Conservation (phyloP, 352 stramenopile genomes). For the Pythium diclinum region DNA sequence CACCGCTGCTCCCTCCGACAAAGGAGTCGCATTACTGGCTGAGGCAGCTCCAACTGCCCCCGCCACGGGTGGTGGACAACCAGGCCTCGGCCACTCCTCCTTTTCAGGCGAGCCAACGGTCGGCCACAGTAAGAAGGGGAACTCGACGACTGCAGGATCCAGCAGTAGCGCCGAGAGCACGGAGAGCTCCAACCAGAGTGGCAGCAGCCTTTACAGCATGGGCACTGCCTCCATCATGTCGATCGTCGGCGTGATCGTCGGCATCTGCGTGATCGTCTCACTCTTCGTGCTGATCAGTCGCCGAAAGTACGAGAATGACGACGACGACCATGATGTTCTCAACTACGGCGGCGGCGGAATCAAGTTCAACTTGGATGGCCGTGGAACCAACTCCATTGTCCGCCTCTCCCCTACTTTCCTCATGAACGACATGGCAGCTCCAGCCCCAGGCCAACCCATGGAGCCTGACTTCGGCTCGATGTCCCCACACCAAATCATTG, state of each 20-base stretch:
- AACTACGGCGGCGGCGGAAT: conserved; percentile 26
- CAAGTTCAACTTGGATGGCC: conserved; percentile 43
- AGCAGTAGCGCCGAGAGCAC: conserved; percentile 11
- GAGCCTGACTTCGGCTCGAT: conserved; percentile 14
- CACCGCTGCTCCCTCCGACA: background rate
- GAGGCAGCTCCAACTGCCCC: background rate
- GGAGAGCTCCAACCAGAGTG: conserved; percentile 44
- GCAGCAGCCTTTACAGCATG: conserved; percentile 51
- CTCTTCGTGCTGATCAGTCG: conserved; percentile 61
- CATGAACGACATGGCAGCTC: conserved; percentile 13
- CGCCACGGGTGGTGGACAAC: no score
- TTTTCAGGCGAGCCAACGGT: background rate
- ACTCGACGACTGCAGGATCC: background rate
- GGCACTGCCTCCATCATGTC: conserved; percentile 62
- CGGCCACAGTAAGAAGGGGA: conserved; percentile 4
- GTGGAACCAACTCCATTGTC: conserved; percentile 29
- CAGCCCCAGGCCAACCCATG: conserved; percentile 7
- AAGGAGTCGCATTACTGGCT: background rate
- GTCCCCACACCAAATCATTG: conserved; percentile 15
- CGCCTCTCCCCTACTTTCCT: conserved; percentile 45
- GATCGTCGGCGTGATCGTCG: conserved; percentile 66
- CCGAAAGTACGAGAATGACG: conserved; percentile 56
- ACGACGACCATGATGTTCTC: conserved; percentile 43
- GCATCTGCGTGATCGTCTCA: conserved; percentile 49
- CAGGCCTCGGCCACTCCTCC: conserved; percentile 6